These are phyloP conservation scores for Metarhizium rileyi DNA, from an alignment of 2,329 filamentous ascomycete genomes.

Conservation along the genomic window DNA sequence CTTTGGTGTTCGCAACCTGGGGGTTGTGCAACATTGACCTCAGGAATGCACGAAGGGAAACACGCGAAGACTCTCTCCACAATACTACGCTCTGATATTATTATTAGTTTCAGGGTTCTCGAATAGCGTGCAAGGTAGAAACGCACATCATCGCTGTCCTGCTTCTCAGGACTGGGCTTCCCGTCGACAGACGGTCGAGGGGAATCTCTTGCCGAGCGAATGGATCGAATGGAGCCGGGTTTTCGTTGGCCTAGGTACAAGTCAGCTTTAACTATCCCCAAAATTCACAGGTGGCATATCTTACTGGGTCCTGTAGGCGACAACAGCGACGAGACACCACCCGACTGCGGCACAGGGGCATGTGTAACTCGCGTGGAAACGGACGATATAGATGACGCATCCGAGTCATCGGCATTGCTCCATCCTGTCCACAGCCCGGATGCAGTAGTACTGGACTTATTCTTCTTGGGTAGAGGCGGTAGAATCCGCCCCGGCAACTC, in stretches of 20 bases:
- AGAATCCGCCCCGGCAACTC: conserved; percentile 89
- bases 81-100: conserved; percentile 44
- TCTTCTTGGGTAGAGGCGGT: conserved; percentile 81
- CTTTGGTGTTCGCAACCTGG: conserved; percentile 70
- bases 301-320: conserved; percentile 14
- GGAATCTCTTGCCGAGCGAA: conserved; percentile 18
- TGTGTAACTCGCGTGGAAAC: conserved; percentile 57
- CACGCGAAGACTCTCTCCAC: conserved; percentile 80
- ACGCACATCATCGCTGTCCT: conserved; percentile 18
- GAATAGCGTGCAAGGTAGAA: neutral
- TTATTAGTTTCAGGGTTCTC: conserved; percentile 15
- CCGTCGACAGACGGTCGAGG: conserved; percentile 23
- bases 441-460: conserved; percentile 66
- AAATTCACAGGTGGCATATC: neutral
- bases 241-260: conserved; percentile 2
- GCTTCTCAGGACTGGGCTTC: conserved; percentile 17
- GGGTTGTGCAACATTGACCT: conserved; percentile 76
- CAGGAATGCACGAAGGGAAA: conserved; percentile 86
- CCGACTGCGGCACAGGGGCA: conserved; percentile 13
- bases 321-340: conserved; percentile 16
- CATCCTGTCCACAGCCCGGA: conserved; percentile 43
- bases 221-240: conserved; percentile 20
- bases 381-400: conserved; percentile 73
- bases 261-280: neutral
- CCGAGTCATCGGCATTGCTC: conserved; percentile 55